A percentile compares a stretch with the other conserved stretches of the same genome.
Conservation (phyloP, 2,329 filamentous ascomycete genomes). For the Colletotrichum cereale region DNA sequence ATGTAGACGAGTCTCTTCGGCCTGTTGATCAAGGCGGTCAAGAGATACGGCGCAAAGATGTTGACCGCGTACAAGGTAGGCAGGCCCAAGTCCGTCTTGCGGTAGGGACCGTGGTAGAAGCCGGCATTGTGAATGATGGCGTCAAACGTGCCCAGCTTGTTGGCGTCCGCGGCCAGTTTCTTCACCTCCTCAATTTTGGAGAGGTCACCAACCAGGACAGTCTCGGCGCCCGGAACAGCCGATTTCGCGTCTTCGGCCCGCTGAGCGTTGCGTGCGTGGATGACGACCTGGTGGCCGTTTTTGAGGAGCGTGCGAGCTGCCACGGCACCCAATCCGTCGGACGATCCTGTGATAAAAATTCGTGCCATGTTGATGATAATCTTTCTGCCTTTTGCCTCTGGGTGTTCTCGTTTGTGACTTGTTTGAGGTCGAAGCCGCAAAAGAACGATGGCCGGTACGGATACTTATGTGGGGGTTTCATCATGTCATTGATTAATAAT, state of each 20-base stretch:
- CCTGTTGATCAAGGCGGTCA: slow-evolving; percentile 62
- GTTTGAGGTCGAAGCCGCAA: background rate
- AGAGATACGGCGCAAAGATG: slow-evolving; percentile 68
- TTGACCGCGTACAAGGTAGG: slow-evolving; percentile 67
- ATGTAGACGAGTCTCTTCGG: slow-evolving; percentile 65
- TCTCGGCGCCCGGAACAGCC: slow-evolving; percentile 63
- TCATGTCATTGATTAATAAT: background rate
- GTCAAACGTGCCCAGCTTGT: slow-evolving; percentile 64
- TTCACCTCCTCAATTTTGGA: slow-evolving; percentile 63
- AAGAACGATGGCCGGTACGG: background rate
- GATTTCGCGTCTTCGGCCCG: slow-evolving; percentile 62
- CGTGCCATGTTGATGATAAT: slow-evolving; percentile 18
- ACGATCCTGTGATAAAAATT: slow-evolving; percentile 65
- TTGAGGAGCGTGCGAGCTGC: slow-evolving; percentile 63
- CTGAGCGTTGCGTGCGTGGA: slow-evolving; percentile 68
- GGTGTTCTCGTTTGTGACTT: background rate
- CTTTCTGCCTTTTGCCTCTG: too few relatives aligned
- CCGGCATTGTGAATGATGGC: slow-evolving; percentile 71
- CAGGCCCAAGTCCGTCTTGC: slow-evolving; percentile 50
- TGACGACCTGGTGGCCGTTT: slow-evolving; percentile 65
- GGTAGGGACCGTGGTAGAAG: slow-evolving; percentile 54
- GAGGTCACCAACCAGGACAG: slow-evolving; percentile 66
- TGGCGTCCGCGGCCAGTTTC: slow-evolving; percentile 62
- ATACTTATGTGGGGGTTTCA: background rate
- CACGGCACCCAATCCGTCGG: slow-evolving; percentile 66